These are phyloP conservation scores for Metarhizium sp. DNA, from an alignment of 2,329 filamentous ascomycete species.

Conservation along the genomic window DNA sequence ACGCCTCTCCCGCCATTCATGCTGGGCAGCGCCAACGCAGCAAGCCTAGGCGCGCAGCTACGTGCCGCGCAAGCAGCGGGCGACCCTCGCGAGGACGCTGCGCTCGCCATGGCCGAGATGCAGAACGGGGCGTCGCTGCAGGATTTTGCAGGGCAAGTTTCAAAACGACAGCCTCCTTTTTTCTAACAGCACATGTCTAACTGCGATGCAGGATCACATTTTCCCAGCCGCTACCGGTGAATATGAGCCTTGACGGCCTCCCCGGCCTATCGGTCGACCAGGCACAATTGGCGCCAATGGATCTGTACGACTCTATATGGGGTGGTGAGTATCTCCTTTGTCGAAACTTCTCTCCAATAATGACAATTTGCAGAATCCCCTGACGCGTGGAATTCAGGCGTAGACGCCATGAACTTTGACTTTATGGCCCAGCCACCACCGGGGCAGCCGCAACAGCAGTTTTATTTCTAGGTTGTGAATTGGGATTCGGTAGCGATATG, in stretches of 20 bases:
- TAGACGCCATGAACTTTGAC: conserved; percentile 51
- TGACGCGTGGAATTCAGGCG: conserved; percentile 45
- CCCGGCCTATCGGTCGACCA: conserved; percentile 45
- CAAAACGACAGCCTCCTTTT: background rate
- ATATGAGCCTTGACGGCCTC: conserved; percentile 33
- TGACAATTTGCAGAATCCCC: conserved; percentile 37
- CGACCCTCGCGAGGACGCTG: conserved; percentile 51
- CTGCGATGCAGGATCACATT: conserved; percentile 24
- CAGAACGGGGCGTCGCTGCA: conserved; percentile 44
- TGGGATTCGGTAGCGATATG: background rate
- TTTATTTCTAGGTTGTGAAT: conserved; percentile 37
- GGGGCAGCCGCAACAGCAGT: conserved; percentile 47
- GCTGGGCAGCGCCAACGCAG: conserved; percentile 12
- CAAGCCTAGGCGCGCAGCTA: conserved; percentile 15
- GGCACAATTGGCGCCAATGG: conserved; percentile 54
- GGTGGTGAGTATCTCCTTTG: conserved; percentile 42
- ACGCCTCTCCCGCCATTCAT: conserved; percentile 28
- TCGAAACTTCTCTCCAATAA: background rate
- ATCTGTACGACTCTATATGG: conserved; percentile 59
- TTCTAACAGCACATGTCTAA: background rate
- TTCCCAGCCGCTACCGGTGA: conserved; percentile 25
- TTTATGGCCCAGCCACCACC: conserved; percentile 51
- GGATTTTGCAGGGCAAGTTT: conserved; percentile 33
- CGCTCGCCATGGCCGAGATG: conserved; percentile 56
- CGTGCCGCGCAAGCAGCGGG: conserved; percentile 20